These are phyloP conservation scores for Leishmania lainsoni DNA, from an alignment of 208 protist genomes.

Conservation along the genomic window DNA sequence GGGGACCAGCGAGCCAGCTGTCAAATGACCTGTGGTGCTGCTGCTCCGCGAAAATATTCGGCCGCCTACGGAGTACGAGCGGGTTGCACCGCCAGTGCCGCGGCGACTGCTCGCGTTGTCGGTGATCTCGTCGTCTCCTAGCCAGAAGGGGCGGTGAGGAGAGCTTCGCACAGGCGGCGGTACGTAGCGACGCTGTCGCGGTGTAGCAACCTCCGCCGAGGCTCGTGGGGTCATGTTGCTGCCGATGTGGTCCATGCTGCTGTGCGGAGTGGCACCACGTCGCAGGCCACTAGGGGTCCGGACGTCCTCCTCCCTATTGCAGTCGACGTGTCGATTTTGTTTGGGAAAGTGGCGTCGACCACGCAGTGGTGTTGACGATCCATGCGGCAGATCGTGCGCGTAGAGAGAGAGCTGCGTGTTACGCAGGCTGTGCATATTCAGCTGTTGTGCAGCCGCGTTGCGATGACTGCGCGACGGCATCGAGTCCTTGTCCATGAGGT, in stretches of 20 bases:
- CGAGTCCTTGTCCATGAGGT: slow-evolving; percentile 56
- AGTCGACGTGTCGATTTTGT: slow-evolving; percentile 18
- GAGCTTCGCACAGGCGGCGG: slow-evolving; percentile 24
- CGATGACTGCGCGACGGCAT: slow-evolving; percentile 32
- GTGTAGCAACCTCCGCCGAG: slow-evolving; percentile 10
- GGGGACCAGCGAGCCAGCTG: slow-evolving; percentile 51
- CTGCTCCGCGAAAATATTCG: slow-evolving; percentile 15
- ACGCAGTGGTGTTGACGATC: slow-evolving; percentile 21
- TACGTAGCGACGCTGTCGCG: slow-evolving; percentile 44
- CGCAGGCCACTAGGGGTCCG: slow-evolving; percentile 19
- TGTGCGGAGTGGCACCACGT: slow-evolving; percentile 2
- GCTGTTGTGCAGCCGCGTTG: slow-evolving; percentile 21
- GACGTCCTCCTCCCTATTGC: not conserved
- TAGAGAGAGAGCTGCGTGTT: slow-evolving; percentile 67
- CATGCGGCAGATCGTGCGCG: slow-evolving; percentile 17
- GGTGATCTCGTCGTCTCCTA: slow-evolving; percentile 10
- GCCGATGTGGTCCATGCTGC: slow-evolving; percentile 39
- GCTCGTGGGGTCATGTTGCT: slow-evolving; percentile 28
- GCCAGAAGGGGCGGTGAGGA: slow-evolving; percentile 23
- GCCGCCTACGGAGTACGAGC: not conserved
- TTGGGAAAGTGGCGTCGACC: slow-evolving; percentile 42
- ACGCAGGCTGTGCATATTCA: slow-evolving; percentile 57
- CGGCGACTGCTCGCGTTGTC: not conserved
- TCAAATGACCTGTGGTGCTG: slow-evolving; percentile 45
- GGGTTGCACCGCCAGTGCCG: not conserved